Percentiles rank a stretch among this genome's conserved stretches.
Evolutionary conservation across 2,329 filamentous ascomycete genomes (phyloP).

Genomic region (Microthyrium microscopicum): DNA sequence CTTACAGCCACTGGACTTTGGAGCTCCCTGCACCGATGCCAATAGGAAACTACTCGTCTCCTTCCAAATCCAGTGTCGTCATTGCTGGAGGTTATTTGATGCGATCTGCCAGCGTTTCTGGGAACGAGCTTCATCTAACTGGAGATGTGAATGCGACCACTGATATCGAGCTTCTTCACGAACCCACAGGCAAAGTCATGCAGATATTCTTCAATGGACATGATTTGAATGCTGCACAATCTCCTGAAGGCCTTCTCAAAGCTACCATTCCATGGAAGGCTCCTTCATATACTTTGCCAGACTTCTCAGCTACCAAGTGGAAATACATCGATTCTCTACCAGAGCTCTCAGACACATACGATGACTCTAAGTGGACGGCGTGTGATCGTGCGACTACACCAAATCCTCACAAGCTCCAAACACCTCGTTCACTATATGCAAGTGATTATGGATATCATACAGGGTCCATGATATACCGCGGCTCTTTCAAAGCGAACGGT

Average conservation of each 20-base stretch:
- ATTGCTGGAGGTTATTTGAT: constrained; percentile 48
- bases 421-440: constrained; percentile 46
- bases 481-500: constrained; percentile 48
- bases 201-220: constrained; percentile 1
- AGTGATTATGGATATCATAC: constrained; percentile 61
- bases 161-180: constrained; percentile 50
- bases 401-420: constrained; percentile 44
- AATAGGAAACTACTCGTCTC: constrained; percentile 17
- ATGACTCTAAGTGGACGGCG: constrained; percentile 49
- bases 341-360: constrained; percentile 46
- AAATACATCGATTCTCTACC: constrained; percentile 54
- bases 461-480: constrained; percentile 52
- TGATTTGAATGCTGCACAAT: background rate
- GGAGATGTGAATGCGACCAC: constrained; percentile 58
- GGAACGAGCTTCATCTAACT: constrained; percentile 39
- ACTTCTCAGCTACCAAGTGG: constrained; percentile 45
- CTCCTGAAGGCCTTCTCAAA: background rate
- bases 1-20: constrained; percentile 28
- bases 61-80: constrained; percentile 27
- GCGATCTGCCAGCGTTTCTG: constrained; percentile 39
- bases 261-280: background rate
- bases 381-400: constrained; percentile 42
- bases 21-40: constrained; percentile 17
- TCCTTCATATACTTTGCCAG: constrained; percentile 27
- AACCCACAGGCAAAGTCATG: constrained; percentile 22